phyloP scores from a whole-genome alignment of 345 rosid species.

The Pistacia vera region DNA sequence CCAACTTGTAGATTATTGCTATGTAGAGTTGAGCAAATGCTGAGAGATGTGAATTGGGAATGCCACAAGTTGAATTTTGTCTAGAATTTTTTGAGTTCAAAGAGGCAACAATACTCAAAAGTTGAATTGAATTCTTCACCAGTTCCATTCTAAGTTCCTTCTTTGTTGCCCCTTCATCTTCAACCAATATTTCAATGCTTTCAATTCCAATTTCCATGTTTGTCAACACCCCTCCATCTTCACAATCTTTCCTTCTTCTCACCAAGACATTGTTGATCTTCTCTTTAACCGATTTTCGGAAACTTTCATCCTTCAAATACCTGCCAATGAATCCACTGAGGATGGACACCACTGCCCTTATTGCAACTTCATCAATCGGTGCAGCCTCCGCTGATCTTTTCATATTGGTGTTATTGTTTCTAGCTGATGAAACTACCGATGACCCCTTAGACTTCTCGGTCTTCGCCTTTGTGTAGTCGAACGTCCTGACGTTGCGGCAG shows the following conservation, averaged over 20 bases:
- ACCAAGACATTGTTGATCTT: constrained; percentile 44
- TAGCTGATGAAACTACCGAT: constrained; percentile 30
- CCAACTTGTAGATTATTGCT: constrained; percentile 55
- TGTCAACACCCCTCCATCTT: constrained; percentile 29
- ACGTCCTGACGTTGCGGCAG: constrained; percentile 39
- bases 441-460: constrained; percentile 27
- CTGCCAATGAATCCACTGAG: constrained; percentile 57
- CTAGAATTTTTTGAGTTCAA: constrained; percentile 39
- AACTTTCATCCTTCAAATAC: constrained; percentile 44
- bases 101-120: constrained; percentile 46
- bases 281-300: constrained; percentile 38
- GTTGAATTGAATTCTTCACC: constrained; percentile 37
- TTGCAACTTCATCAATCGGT: constrained; percentile 43
- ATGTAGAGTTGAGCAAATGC: constrained; percentile 63
- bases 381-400: constrained; percentile 1
- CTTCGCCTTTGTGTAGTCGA: constrained; percentile 19
- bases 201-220: constrained; percentile 44
- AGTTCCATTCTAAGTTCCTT: constrained; percentile 32
- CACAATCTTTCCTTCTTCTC: constrained; percentile 26
- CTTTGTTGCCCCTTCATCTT: constrained; percentile 15
- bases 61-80: constrained; percentile 42
- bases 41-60: constrained; percentile 57
- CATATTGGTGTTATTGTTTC: constrained; percentile 12
- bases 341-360: constrained; percentile 51
- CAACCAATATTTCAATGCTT: constrained; percentile 42